Evolutionary conservation across 306 rosid species (phyloP).

Genomic region (Castanopsis chinensis): DNA sequence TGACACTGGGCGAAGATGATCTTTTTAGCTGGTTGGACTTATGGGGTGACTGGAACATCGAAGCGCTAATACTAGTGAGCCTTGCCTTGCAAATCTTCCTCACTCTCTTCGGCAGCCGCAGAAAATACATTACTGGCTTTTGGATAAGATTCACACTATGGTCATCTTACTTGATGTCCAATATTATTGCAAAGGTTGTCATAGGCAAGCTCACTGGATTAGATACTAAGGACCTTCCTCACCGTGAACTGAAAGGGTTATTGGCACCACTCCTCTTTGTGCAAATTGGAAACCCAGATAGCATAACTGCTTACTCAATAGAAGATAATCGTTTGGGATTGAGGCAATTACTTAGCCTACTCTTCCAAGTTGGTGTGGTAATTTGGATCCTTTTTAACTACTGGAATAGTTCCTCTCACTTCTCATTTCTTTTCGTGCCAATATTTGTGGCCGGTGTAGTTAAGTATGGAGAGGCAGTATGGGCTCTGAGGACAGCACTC

Average conservation of each 20-base stretch:
- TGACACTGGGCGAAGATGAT: not conserved
- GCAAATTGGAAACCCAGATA: constrained; percentile 65
- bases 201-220: constrained; percentile 58
- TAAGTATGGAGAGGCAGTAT: constrained; percentile 61
- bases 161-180: constrained; percentile 48
- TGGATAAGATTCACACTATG: constrained; percentile 49
- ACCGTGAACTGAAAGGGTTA: constrained; percentile 46
- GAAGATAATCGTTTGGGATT: constrained; percentile 56
- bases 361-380: constrained; percentile 52
- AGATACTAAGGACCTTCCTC: constrained; percentile 33
- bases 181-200: constrained; percentile 44
- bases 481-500: constrained; percentile 59
- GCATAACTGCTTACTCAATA: constrained; percentile 64
- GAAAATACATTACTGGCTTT: constrained; percentile 49
- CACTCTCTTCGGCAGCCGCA: constrained; percentile 53
- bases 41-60: constrained; percentile 66
- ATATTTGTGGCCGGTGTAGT: constrained; percentile 48
- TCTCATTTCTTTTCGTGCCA: constrained; percentile 56
- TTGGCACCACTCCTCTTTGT: constrained; percentile 60
- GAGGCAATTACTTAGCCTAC: constrained; percentile 49
- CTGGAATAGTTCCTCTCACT: constrained; percentile 42
- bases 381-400: constrained; percentile 49
- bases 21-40: constrained; percentile 22
- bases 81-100: constrained; percentile 48
- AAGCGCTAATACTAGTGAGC: constrained; percentile 43